These are phyloP conservation scores for Xylariaceae sp. DNA, from an alignment of 2,329 filamentous ascomycete species.

Conservation along the genomic window DNA sequence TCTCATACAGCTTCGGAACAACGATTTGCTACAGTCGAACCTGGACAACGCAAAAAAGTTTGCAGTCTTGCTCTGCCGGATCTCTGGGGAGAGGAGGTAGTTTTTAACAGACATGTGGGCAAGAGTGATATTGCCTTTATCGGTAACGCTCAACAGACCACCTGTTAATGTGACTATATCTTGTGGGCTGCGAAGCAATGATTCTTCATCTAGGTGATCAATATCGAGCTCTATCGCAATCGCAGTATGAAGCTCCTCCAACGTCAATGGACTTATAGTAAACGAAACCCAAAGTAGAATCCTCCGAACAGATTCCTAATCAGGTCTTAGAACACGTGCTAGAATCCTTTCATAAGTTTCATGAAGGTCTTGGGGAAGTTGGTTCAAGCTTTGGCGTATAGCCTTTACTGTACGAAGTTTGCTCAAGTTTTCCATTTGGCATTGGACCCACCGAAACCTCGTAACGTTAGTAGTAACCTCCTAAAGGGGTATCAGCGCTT, in stretches of 20 bases:
- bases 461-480: no score
- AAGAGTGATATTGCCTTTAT: constrained; percentile 9
- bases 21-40: neutral
- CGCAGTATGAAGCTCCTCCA: constrained; percentile 19
- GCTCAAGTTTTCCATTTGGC: constrained; percentile 15
- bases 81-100: constrained; percentile 14
- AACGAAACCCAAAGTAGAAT: constrained; percentile 21
- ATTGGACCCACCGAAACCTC: constrained; percentile 25
- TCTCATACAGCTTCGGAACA: constrained; percentile 11
- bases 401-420: constrained; percentile 11
- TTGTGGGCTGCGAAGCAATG: constrained; percentile 11
- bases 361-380: constrained; percentile 7
- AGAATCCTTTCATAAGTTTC: constrained; percentile 19
- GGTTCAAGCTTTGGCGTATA: constrained; percentile 8
- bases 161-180: constrained; percentile 15
- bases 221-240: constrained; percentile 13
- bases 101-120: constrained; percentile 21
- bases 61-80: neutral
- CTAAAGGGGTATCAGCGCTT: no score
- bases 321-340: neutral
- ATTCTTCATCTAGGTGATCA: constrained; percentile 14
- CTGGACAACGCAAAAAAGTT: constrained; percentile 2
- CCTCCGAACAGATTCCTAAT: constrained; percentile 10
- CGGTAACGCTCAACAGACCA: constrained; percentile 15
- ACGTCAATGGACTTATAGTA: constrained; percentile 7